Evolutionary conservation across 139 green algal species (phyloP).

Genomic region (Picochlorum sp.): DNA sequence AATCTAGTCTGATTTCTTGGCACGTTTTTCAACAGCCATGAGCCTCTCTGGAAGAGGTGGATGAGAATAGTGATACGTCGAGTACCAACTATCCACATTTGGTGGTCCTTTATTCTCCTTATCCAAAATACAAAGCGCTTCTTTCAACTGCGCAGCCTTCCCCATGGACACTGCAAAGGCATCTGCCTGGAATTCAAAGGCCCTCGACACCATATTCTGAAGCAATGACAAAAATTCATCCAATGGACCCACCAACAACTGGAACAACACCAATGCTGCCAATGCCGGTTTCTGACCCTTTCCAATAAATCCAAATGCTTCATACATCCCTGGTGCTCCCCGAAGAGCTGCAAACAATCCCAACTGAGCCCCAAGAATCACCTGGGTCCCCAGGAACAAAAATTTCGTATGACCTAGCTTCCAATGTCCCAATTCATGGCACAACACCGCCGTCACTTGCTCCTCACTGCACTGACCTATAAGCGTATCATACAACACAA

Average conservation of each 20-base stretch:
- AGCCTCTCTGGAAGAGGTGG: conserved; percentile 73
- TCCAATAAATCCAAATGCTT: conserved; percentile 67
- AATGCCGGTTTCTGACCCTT: conserved; percentile 52
- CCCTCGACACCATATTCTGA: conserved; percentile 62
- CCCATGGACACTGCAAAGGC: conserved; percentile 59
- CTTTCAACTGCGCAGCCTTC: conserved; percentile 35
- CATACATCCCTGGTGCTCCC: conserved; percentile 41
- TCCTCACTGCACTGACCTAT: conserved; percentile 59
- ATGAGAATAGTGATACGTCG: conserved; percentile 73
- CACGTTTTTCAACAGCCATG: conserved; percentile 47
- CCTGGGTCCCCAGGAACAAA: conserved; percentile 52
- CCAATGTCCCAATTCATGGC: conserved; percentile 63
- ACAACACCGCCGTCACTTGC: conserved; percentile 80
- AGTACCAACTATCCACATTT: conserved; percentile 53
- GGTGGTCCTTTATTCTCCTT: conserved; percentile 68
- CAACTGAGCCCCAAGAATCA: conserved; percentile 57
- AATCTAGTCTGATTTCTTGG: conserved; percentile 34
- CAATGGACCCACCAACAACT: conserved; percentile 57
- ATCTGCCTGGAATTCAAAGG: conserved; percentile 92
- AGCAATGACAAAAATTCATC: conserved; percentile 66
- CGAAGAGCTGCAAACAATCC: conserved; percentile 56
- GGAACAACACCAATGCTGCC: conserved; percentile 76
- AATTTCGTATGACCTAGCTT: conserved; percentile 52
- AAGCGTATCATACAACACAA: conserved; percentile 86
- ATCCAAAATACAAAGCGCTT: conserved; percentile 68